Evolutionary conservation across 148 eudicot genomes (phyloP).

Genomic region (Vaccinium vitisidaea): DNA sequence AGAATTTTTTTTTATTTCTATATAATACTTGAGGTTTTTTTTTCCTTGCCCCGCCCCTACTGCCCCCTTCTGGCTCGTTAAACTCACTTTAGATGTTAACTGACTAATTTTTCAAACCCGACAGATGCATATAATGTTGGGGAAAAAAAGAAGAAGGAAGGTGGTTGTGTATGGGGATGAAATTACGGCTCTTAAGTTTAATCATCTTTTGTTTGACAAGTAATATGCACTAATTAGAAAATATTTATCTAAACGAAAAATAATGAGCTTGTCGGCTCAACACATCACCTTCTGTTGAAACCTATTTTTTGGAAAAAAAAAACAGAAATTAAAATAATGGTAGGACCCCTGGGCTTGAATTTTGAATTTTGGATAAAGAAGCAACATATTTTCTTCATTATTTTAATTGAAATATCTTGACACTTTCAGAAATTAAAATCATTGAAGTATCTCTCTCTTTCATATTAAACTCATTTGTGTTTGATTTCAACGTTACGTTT

Average conservation of each 20-base stretch:
- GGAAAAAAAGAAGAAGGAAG: too few species aligned
- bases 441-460: neutral
- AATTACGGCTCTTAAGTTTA: neutral
- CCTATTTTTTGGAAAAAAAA: neutral
- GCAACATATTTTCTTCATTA: neutral
- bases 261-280: neutral
- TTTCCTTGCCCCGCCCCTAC: too few species aligned
- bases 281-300: neutral
- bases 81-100: too few species aligned
- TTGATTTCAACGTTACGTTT: neutral
- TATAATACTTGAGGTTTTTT: too few species aligned
- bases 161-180: neutral
- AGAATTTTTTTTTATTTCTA: too few species aligned
- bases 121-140: too few species aligned
- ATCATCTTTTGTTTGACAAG: constrained; percentile 19
- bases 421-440: neutral
- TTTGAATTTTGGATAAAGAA: constrained; percentile 10
- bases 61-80: too few species aligned
- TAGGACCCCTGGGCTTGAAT: constrained; percentile 7
- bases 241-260: neutral
- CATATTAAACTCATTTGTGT: neutral
- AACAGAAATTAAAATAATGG: neutral
- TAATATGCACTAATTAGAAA: neutral
- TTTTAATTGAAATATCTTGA: neutral
- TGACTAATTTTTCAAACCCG: too few species aligned